Evolutionary conservation across 2,329 filamentous ascomycete genomes (phyloP).

Genomic region (Pseudonectria buxi): DNA sequence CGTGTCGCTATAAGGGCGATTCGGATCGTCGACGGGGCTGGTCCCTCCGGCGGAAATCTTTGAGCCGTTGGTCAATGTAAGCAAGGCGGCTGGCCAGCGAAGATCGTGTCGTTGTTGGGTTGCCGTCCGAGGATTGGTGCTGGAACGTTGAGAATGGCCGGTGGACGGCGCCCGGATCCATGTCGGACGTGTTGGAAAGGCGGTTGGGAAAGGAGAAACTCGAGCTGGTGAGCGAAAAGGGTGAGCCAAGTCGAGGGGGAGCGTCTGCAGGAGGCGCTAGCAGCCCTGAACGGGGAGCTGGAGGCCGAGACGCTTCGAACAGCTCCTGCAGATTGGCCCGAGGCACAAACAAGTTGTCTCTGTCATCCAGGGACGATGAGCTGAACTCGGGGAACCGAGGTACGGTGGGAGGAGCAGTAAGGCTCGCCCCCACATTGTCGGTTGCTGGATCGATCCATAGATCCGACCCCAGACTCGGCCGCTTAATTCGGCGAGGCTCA

Average conservation of each 20-base stretch:
- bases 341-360: constrained; percentile 35
- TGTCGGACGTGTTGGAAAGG: constrained; percentile 38
- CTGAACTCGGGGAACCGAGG: constrained; percentile 25
- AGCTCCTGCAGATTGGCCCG: constrained; percentile 36
- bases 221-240: constrained; percentile 43
- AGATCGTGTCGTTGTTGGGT: constrained; percentile 30
- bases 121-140: constrained; percentile 31
- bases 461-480: constrained; percentile 48
- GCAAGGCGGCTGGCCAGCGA: constrained; percentile 46
- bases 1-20: constrained; percentile 38
- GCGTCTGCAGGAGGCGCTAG: constrained; percentile 27
- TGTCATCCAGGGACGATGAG: constrained; percentile 26
- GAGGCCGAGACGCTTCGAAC: constrained; percentile 26
- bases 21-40: constrained; percentile 38
- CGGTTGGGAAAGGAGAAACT: constrained; percentile 58
- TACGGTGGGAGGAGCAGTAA: constrained; percentile 1
- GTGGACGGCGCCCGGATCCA: constrained; percentile 38
- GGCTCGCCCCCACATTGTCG: constrained; percentile 15
- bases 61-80: constrained; percentile 52
- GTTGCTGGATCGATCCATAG: constrained; percentile 43
- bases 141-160: constrained; percentile 54
- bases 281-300: constrained; percentile 8
- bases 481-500: constrained; percentile 43
- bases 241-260: constrained; percentile 51
- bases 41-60: constrained; percentile 43